Evolutionary conservation across 2,329 filamentous ascomycete genomes (phyloP), one percentile per base, ranked within the genome.

Genomic region (Pseudogymnoascus sp.): DNA sequence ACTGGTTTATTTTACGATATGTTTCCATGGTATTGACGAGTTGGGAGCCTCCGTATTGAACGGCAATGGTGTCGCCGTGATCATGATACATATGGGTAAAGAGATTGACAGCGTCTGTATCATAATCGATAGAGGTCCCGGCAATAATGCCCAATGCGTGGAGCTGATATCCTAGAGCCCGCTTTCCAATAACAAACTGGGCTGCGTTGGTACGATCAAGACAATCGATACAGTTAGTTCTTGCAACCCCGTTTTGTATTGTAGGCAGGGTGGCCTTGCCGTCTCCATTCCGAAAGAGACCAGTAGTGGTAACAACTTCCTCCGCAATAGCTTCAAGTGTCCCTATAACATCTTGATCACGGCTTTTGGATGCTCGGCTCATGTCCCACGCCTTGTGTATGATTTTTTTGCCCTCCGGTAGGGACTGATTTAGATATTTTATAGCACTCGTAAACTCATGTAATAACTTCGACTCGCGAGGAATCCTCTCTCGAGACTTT

Each of bases 1-100:
- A 99, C 74, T 97, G 93, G 69, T 97, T 97, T 74, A 97, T 96
- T 77, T 97, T 97, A 64, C 95, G 89, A 75, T 99, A 99, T 4
- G 95, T 99, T 68, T 96, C 93, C 93, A 99, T 97, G 0, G 95
- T 99, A 74, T 99, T 99, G 70, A 99, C 95, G 0, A 99, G 83
- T 75, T 99, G 95, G 2, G 93, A 97, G 9, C 95, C 95, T 64
- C 95, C 95, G 70, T 99, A 99, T 74, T 99, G 95, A 62, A 97
- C 89, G 0, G 95, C 95, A 71, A 99, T 97, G 3, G 93, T 97
- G 75, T 99, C 95, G 64, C 95, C 95, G 72, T 99, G 95, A 69
- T 96, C 92, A 74, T 97, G 93, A 78, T 93, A 96, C 93, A 99
- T 97, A 71, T 96, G 90, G 1, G 95, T 97, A 70, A 99, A 97